Base-by-base conservation (phyloP, 2,329 filamentous ascomycete genomes). In the Emericellopsis cladophorae region DNA sequence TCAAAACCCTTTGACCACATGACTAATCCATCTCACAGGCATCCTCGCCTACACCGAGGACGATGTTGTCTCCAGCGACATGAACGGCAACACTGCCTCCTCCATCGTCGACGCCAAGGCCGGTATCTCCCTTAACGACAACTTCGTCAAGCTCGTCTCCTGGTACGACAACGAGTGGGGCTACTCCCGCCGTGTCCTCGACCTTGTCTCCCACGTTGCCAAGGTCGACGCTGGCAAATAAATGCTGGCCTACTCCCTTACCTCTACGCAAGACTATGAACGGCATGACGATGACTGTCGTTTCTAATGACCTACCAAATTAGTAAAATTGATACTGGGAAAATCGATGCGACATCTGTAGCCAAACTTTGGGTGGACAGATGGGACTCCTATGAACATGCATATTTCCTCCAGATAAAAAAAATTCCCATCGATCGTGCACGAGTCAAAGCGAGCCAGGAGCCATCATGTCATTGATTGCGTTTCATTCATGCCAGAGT, bases 141-240 rank as follows among this genome's bases (percentile, higher is more conserved):
- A 95, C 81, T 96, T 96, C 67, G 81, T 95, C 78, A 98, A 98
- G 84, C 79, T 98, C 48, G 84, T 95, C 65, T 81, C 81, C 58
- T 96, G 90, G 92, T 95, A 95, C 72, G 88, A 95, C 78, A 96
- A 96, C 78, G 90, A 96, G 80, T 95, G 89, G 88, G 92, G 89
- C 61, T 96, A 98, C 84, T 93, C 85, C 67, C 89, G 89, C 74
- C 92, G 84, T 79, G 84, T 89, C 58, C 72, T 89, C 54, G 84
- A 92, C 70, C 83, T 92, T 57, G 62, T 78, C 63, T 72, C 74
- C 68, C 83, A 88, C 74, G 76, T 89, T 57, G 72, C 83, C 67
- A 84, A 85, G 75, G 80, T 82, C 50, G 84, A 89, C 58, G 74
- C 60, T 57, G 59, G 63, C 61, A 68, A 74, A 54, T 73, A 68